Evolutionary conservation across 106 monocot species (phyloP).

Genomic region (Vanilla planifolia): DNA sequence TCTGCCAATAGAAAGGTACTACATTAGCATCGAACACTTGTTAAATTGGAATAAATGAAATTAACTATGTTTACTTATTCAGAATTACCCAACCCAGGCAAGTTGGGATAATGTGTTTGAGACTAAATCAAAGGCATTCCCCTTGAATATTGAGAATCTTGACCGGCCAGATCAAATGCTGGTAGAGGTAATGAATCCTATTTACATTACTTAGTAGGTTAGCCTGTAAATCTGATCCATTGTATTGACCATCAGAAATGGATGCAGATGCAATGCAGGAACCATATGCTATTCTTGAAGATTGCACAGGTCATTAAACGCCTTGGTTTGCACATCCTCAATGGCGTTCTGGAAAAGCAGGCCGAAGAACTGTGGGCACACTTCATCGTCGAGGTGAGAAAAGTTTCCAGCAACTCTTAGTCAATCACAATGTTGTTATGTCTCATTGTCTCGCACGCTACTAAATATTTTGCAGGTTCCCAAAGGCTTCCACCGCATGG

Average conservation of each 20-base stretch:
- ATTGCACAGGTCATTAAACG: constrained; percentile 65
- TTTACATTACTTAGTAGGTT: not conserved
- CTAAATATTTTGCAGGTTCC: constrained; percentile 41
- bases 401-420: no score
- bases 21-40: not conserved
- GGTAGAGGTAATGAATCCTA: constrained; percentile 49
- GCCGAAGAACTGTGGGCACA: constrained; percentile 65
- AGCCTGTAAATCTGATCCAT: not conserved
- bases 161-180: constrained; percentile 75
- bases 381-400: constrained; percentile 68
- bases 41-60: not conserved
- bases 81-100: not conserved
- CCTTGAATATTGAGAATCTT: constrained; percentile 65
- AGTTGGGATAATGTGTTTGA: constrained; percentile 27
- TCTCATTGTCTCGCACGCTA: not conserved
- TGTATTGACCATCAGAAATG: not conserved
- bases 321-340: constrained; percentile 47
- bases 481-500: constrained; percentile 57
- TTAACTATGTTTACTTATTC: not conserved
- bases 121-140: constrained; percentile 25
- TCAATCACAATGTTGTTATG: not conserved
- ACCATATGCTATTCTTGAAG: constrained; percentile 65
- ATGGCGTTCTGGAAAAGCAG: constrained; percentile 50
- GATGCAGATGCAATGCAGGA: constrained; percentile 56
- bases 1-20: constrained; percentile 31